phyloP scores from a whole-genome alignment of 768 basidiomycete genomes.

The Lactarius pseudohatsudake region DNA sequence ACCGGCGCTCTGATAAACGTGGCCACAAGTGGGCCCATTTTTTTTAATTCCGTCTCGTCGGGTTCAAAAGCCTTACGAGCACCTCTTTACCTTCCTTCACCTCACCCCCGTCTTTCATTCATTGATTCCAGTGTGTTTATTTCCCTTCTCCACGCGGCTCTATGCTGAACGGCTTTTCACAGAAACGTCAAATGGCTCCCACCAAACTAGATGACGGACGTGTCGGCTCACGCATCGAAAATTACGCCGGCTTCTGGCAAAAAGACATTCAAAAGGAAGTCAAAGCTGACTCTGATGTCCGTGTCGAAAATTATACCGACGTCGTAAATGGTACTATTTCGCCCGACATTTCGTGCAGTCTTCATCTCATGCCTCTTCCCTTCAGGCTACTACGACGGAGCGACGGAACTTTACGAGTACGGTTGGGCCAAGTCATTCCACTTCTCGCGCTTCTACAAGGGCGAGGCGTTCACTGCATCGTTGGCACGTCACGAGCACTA shows the following conservation, averaged over 20 bases:
- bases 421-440: slow-evolving; percentile 93
- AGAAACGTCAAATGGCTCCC: slow-evolving; percentile 19
- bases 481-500: slow-evolving; percentile 97
- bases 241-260: slow-evolving; percentile 92
- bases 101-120: slow-evolving; percentile 13
- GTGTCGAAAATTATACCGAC: slow-evolving; percentile 82
- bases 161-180: not conserved
- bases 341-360: not conserved
- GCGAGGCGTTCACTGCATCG: slow-evolving; percentile 71
- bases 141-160: not conserved
- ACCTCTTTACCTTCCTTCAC: not conserved
- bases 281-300: slow-evolving; percentile 62
- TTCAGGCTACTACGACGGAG: slow-evolving; percentile 93
- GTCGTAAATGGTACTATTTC: slow-evolving; percentile 80
- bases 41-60: slow-evolving; percentile 3
- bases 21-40: slow-evolving; percentile 21
- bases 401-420: slow-evolving; percentile 93
- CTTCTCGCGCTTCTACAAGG: slow-evolving; percentile 96
- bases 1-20: slow-evolving; percentile 6
- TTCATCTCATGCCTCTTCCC: not conserved
- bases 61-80: not conserved
- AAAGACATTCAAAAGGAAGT: slow-evolving; percentile 73
- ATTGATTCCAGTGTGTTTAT: not conserved
- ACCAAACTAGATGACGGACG: slow-evolving; percentile 35
- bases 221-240: slow-evolving; percentile 63